Percentiles rank a stretch among this genome's conserved stretches.
These are phyloP conservation scores for Thalassiosira livingstoniorum DNA, from an alignment of 352 stramenopile genomes.

Conservation along the genomic window DNA sequence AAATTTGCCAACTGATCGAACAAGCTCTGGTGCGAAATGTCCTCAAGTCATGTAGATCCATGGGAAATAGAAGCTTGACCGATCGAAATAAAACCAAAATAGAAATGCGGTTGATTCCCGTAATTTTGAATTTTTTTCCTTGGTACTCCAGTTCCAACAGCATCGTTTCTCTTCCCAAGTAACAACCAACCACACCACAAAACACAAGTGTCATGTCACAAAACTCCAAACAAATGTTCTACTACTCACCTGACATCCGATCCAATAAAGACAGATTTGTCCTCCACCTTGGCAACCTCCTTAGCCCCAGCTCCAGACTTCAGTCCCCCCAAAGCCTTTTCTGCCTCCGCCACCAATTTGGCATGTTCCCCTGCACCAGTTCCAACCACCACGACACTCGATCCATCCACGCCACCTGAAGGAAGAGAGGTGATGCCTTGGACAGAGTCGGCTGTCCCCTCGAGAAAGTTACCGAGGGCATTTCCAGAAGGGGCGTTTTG, in stretches of 20 bases:
- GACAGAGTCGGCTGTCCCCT: slow-evolving; percentile 98
- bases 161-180: no score
- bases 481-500: slow-evolving; percentile 87
- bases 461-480: slow-evolving; percentile 97
- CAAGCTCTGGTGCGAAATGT: no score
- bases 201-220: no score
- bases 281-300: slow-evolving; percentile 51
- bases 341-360: slow-evolving; percentile 94
- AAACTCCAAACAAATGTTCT: no score
- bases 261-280: slow-evolving; percentile 88
- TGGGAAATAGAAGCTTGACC: no score
- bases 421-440: slow-evolving; percentile 92
- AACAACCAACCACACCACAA: no score
- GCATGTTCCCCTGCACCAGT: slow-evolving; percentile 96
- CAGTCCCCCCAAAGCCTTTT: slow-evolving; percentile 95
- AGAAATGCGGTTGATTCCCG: no score
- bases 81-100: no score
- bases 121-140: no score
- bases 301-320: slow-evolving; percentile 61
- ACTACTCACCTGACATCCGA: slow-evolving; percentile 78
- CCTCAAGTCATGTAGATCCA: no score
- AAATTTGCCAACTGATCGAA: no score
- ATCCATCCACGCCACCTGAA: slow-evolving; percentile 10
- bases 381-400: slow-evolving; percentile 61
- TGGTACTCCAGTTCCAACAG: background rate